Percentiles rank a stretch among this genome's conserved stretches.
phyloP scores from a whole-genome alignment of 2,329 filamentous ascomycete genomes.

The Thielaviopsis euricoi region DNA sequence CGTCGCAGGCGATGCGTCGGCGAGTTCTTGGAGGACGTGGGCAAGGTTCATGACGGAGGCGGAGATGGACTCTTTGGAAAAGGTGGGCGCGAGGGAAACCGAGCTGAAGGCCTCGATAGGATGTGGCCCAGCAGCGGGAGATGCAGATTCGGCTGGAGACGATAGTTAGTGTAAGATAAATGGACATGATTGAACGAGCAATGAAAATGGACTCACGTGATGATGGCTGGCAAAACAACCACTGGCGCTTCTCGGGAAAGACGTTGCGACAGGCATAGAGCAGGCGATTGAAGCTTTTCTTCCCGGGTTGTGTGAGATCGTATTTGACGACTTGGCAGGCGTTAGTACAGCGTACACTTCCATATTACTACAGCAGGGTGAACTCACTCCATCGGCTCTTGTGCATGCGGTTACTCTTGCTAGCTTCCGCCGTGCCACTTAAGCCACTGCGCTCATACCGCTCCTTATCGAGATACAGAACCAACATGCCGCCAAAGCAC shows the following conservation, averaged over 20 bases:
- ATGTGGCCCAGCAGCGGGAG: background rate
- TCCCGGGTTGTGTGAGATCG: slow-evolving; percentile 59
- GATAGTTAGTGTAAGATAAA: background rate
- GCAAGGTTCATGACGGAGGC: slow-evolving; percentile 28
- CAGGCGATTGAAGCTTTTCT: slow-evolving; percentile 66
- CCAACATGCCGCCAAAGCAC: slow-evolving; percentile 48
- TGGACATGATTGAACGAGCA: background rate
- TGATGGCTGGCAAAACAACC: slow-evolving; percentile 57
- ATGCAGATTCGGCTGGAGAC: background rate
- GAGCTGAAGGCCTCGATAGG: background rate
- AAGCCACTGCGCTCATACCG: slow-evolving; percentile 72
- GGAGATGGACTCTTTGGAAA: slow-evolving; percentile 26
- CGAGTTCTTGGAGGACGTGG: background rate
- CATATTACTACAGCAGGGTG: background rate
- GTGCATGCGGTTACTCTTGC: slow-evolving; percentile 38
- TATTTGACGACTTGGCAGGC: slow-evolving; percentile 51
- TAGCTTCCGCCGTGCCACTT: slow-evolving; percentile 48
- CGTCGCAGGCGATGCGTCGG: slow-evolving; percentile 16
- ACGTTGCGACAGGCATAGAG: slow-evolving; percentile 66
- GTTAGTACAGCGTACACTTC: background rate
- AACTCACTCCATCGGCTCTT: slow-evolving; percentile 59
- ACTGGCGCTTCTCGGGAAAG: slow-evolving; percentile 48
- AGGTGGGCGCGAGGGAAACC: background rate
- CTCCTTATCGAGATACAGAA: slow-evolving; percentile 63
- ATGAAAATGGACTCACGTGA: background rate